These are phyloP conservation scores for Metschnikowia borealis DNA, from an alignment of 805 yeast genomes.

Conservation along the genomic window DNA sequence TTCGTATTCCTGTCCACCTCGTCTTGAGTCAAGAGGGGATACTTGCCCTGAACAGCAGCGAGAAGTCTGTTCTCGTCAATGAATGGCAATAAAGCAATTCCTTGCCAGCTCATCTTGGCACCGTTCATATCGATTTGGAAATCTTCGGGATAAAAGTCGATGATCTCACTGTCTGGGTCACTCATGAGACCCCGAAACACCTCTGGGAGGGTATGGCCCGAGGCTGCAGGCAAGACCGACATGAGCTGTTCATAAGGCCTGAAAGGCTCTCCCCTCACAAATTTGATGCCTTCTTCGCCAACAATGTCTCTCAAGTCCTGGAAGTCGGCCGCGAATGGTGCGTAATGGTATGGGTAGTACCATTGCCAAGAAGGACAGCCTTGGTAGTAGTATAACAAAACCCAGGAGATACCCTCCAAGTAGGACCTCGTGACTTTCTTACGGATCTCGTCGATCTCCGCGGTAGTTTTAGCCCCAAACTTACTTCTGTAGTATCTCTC, in stretches of 20 bases:
- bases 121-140: conserved; percentile 95
- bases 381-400: conserved; percentile 84
- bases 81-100: conserved; percentile 84
- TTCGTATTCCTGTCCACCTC: conserved; percentile 68
- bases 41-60: conserved; percentile 60
- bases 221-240: conserved; percentile 94
- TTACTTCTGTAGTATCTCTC: conserved; percentile 77
- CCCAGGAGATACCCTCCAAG: conserved; percentile 98
- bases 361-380: conserved; percentile 99
- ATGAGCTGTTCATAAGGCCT: conserved; percentile 88
- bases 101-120: conserved; percentile 92
- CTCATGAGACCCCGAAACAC: conserved; percentile 81
- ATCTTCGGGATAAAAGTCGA: conserved; percentile 86
- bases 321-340: conserved; percentile 94
- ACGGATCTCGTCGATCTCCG: conserved; percentile 50
- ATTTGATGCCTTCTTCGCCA: conserved; percentile 46
- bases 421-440: conserved; percentile 65
- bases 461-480: conserved; percentile 55
- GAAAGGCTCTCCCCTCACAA: conserved; percentile 73
- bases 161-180: conserved; percentile 71
- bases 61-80: conserved; percentile 79
- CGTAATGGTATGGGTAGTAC: conserved; percentile 96
- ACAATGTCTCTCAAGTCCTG: conserved; percentile 46
- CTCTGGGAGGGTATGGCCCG: conserved; percentile 80
- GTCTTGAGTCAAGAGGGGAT: conserved; percentile 57